These are phyloP conservation scores for Sordariomycetes sp. DNA, from an alignment of 2,329 filamentous ascomycete species.

Conservation along the genomic window DNA sequence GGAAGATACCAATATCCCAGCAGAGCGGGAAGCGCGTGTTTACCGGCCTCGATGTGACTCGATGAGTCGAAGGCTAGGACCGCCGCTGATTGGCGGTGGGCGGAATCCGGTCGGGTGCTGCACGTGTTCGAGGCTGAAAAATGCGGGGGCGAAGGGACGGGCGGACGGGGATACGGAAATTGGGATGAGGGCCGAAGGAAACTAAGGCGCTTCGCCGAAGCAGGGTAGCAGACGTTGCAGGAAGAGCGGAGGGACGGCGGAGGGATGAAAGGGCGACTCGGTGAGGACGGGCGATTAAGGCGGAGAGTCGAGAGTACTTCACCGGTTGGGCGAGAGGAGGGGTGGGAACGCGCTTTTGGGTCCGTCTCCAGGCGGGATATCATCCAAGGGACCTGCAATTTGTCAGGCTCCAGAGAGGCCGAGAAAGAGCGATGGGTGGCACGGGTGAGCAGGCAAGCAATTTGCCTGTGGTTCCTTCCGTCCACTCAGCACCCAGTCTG, in stretches of 20 bases:
- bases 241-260: not conserved
- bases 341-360: not conserved
- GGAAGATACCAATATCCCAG: too few species aligned
- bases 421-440: not conserved
- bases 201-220: not conserved
- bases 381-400: not conserved
- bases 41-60: not conserved
- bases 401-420: not conserved
- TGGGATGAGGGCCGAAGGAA: slow-evolving; percentile 3
- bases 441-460: not conserved
- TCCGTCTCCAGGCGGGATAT: not conserved
- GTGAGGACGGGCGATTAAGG: not conserved
- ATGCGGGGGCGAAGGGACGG: not conserved
- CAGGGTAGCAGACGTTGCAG: slow-evolving; percentile 6
- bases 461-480: not conserved
- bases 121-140: slow-evolving; percentile 1
- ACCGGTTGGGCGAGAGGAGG: not conserved
- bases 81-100: not conserved
- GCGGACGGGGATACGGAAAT: slow-evolving; percentile 5
- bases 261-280: not conserved
- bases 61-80: not conserved
- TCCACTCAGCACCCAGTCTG: not conserved
- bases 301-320: not conserved
- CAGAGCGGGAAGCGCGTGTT: too few species aligned
- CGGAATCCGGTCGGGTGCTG: not conserved